Percentiles rank a stretch among this genome's conserved stretches.
These are phyloP conservation scores for Suillus luteus DNA, from an alignment of 768 basidiomycete genomes.

Conservation along the genomic window DNA sequence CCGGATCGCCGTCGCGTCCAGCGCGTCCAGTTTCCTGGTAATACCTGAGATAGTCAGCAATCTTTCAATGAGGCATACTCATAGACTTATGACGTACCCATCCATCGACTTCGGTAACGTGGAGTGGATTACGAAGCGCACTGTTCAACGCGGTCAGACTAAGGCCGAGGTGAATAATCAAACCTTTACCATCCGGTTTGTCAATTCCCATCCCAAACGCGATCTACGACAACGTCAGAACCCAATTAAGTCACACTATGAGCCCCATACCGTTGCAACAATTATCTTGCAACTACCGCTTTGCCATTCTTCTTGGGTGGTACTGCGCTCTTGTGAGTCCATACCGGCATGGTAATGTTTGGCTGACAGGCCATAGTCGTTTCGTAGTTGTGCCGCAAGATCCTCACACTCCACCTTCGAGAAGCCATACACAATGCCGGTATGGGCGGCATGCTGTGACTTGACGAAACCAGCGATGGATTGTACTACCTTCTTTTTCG, in stretches of 20 bases:
- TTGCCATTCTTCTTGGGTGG: slow-evolving; percentile 75
- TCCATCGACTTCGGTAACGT: slow-evolving; percentile 82
- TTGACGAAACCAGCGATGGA: slow-evolving; percentile 75
- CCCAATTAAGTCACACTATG: not conserved
- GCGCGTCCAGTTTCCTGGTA: slow-evolving; percentile 98
- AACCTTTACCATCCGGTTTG: slow-evolving; percentile 66
- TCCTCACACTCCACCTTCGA: slow-evolving; percentile 77
- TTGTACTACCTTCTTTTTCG: slow-evolving; percentile 45
- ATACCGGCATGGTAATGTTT: slow-evolving; percentile 88
- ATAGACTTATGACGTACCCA: slow-evolving; percentile 50
- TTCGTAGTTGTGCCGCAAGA: slow-evolving; percentile 66
- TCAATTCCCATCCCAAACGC: slow-evolving; percentile 99
- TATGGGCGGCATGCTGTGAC: slow-evolving; percentile 52
- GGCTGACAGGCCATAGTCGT: slow-evolving; percentile 59
- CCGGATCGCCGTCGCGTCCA: slow-evolving; percentile 83
- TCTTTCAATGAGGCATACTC: slow-evolving; percentile 13
- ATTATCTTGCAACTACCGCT: slow-evolving; percentile 72
- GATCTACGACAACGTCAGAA: slow-evolving; percentile 50
- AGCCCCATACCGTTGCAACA: slow-evolving; percentile 78
- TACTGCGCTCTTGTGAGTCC: slow-evolving; percentile 57
- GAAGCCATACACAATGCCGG: slow-evolving; percentile 86
- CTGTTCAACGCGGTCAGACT: slow-evolving; percentile 38
- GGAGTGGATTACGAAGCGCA: slow-evolving; percentile 91
- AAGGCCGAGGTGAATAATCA: not conserved
- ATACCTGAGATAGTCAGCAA: slow-evolving; percentile 47